Conservation (phyloP, 169 alveolate species). For the Blepharisma undulans region DNA sequence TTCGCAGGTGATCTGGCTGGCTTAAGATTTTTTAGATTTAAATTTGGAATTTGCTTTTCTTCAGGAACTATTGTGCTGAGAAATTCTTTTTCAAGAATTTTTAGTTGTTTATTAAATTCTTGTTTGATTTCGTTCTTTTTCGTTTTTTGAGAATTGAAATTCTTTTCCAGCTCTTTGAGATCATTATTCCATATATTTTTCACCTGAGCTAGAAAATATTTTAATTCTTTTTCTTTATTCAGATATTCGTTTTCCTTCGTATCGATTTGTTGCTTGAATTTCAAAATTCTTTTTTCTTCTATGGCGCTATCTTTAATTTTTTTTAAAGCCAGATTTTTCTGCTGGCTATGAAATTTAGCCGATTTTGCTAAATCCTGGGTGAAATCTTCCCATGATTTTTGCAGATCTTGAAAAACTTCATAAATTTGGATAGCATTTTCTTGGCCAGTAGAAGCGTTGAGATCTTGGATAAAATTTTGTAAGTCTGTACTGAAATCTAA, state of each 20-base stretch:
- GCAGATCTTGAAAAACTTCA: background rate
- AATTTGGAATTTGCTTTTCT: background rate
- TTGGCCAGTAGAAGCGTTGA: background rate
- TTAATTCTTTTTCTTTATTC: background rate
- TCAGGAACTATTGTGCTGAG: background rate
- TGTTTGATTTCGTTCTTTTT: background rate
- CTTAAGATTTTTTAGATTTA: background rate
- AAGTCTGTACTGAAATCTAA: background rate
- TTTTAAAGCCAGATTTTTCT: background rate
- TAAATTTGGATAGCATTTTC: background rate
- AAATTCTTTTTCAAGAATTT: background rate
- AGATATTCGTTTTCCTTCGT: background rate
- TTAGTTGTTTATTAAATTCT: background rate
- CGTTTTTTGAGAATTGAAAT: background rate
- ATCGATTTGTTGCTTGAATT: background rate
- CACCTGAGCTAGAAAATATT: background rate
- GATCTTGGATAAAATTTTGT: background rate
- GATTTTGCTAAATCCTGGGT: background rate
- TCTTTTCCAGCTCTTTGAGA: background rate
- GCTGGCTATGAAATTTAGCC: background rate
- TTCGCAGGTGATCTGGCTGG: background rate
- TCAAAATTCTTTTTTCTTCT: background rate
- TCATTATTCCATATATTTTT: background rate
- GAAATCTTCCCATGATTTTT: background rate
- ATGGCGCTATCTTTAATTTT: background rate